phyloP scores from a whole-genome alignment of 805 yeast species.

The Candida corydali region DNA sequence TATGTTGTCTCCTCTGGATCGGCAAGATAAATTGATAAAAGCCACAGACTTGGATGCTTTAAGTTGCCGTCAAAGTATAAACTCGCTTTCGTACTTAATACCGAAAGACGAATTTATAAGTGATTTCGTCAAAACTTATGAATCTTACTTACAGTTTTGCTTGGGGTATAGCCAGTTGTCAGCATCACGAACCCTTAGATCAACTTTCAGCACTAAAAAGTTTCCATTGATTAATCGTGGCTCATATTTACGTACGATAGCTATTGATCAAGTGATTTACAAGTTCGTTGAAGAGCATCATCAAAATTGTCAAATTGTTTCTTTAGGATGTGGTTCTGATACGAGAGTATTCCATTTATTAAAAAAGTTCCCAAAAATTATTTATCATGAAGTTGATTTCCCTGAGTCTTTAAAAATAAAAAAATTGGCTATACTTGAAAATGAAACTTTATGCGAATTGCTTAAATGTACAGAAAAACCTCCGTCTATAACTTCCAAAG shows the following conservation, averaged over 20 bases:
- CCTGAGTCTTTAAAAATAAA: slow-evolving; percentile 50
- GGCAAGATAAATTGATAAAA: slow-evolving; percentile 43
- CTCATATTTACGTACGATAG: slow-evolving; percentile 55
- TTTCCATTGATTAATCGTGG: slow-evolving; percentile 70
- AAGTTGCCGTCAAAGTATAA: slow-evolving; percentile 59
- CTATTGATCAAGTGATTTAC: slow-evolving; percentile 46
- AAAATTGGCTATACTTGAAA: slow-evolving; percentile 37
- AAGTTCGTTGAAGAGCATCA: slow-evolving; percentile 32
- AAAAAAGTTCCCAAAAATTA: slow-evolving; percentile 16
- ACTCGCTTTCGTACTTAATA: slow-evolving; percentile 42
- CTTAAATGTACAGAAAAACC: not conserved
- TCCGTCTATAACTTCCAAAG: slow-evolving; percentile 12
- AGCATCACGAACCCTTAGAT: slow-evolving; percentile 36
- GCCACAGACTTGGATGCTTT: slow-evolving; percentile 69
- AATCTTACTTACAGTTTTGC: slow-evolving; percentile 34
- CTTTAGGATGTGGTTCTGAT: slow-evolving; percentile 82
- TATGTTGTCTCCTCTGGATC: slow-evolving; percentile 31
- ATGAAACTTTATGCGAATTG: slow-evolving; percentile 14
- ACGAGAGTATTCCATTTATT: slow-evolving; percentile 58
- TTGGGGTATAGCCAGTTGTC: slow-evolving; percentile 36
- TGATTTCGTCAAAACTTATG: slow-evolving; percentile 30
- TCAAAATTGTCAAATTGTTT: slow-evolving; percentile 47
- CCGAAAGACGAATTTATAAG: slow-evolving; percentile 34
- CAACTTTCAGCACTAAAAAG: slow-evolving; percentile 40
- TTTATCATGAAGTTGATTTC: slow-evolving; percentile 67